Evolutionary conservation across 108 stramenopile species (phyloP).

Genomic region (Cylindrotheca closterium): DNA sequence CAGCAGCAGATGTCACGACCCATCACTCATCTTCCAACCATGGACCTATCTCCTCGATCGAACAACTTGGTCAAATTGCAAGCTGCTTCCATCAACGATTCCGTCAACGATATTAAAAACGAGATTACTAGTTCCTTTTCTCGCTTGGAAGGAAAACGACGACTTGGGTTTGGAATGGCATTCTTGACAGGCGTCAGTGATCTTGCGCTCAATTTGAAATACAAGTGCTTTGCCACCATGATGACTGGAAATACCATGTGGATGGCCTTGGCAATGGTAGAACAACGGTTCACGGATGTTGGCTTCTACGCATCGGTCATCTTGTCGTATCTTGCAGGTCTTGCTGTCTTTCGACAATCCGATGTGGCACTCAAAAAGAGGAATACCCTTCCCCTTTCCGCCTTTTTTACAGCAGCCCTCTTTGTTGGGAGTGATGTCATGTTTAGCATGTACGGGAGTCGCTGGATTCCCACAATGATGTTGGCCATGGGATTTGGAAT

Average conservation of each 20-base stretch:
- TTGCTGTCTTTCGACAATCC: conserved; percentile 44
- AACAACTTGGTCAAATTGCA: no score
- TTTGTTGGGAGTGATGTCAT: conserved; percentile 46
- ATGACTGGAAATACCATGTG: conserved; percentile 74
- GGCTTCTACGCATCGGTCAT: conserved; percentile 52
- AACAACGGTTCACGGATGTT: conserved; percentile 33
- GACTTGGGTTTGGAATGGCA: conserved; percentile 47
- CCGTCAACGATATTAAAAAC: no score
- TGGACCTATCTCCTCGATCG: no score
- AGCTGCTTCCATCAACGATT: no score
- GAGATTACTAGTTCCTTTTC: not conserved
- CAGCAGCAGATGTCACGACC: no score
- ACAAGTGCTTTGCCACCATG: conserved; percentile 61
- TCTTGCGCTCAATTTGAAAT: conserved; percentile 39
- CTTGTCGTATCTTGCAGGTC: conserved; percentile 40
- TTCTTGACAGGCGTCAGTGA: conserved; percentile 70
- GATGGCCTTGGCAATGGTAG: conserved; percentile 48
- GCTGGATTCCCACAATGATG: conserved; percentile 46
- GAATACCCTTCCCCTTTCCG: conserved; percentile 35
- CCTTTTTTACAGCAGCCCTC: conserved; percentile 29
- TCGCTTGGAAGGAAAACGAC: conserved; percentile 7
- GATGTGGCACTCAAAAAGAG: conserved; percentile 33
- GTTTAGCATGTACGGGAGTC: conserved; percentile 2
- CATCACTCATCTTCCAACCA: no score
- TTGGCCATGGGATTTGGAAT: conserved; percentile 47